A percentile compares a stretch with the other conserved stretches of the same genome.
phyloP scores from a whole-genome alignment of 768 basidiomycete species.

The Phaeotremella skinneri region DNA sequence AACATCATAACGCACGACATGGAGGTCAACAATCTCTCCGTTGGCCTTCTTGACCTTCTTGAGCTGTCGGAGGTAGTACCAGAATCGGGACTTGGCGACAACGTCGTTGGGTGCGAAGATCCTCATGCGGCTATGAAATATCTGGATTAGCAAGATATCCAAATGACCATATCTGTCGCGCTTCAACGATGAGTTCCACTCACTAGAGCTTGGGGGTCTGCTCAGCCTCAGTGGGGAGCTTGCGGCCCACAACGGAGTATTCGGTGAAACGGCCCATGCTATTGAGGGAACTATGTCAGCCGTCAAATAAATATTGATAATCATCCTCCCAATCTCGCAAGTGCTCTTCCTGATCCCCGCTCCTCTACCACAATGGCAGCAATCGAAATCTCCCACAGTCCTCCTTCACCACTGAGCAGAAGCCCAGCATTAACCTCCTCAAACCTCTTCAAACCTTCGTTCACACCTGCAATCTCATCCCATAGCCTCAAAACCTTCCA shows the following conservation, averaged over 20 bases:
- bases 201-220: constrained; percentile 91
- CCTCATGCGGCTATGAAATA: constrained; percentile 70
- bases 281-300: constrained; percentile 17
- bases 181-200: constrained; percentile 8
- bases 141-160: constrained; percentile 7
- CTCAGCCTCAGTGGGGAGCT: constrained; percentile 88
- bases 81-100: constrained; percentile 98
- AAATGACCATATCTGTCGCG: not conserved
- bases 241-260: constrained; percentile 96
- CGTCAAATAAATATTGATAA: not conserved
- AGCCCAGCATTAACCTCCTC: too few relatives aligned
- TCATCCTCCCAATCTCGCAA: constrained; percentile 1
- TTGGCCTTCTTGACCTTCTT: constrained; percentile 99
- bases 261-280: constrained; percentile 62
- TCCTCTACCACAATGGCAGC: too few relatives aligned
- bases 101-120: constrained; percentile 99
- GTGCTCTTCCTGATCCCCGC: not conserved
- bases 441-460: constrained; percentile 21
- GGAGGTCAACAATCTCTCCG: constrained; percentile 98
- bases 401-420: not conserved
- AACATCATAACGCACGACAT: constrained; percentile 79
- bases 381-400: not conserved
- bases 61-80: constrained; percentile 97
- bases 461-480: not conserved
- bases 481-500: not conserved